Base-by-base conservation (phyloP, 441 rosid genomes). In the Adansonia grandidieri region DNA sequence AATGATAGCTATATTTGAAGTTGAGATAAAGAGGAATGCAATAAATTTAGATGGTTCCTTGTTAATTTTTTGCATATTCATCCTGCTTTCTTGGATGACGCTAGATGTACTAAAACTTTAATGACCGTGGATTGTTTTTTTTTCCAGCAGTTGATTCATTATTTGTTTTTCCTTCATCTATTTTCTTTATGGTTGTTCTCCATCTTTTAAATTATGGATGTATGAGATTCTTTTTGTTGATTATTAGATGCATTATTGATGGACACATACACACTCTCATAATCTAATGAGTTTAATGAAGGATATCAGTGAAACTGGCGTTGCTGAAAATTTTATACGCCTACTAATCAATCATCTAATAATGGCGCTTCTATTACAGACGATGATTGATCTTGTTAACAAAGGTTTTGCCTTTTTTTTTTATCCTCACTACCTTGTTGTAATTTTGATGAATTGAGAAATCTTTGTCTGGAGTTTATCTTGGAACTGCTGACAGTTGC, bases 11-110 rank as follows among this genome's bases (percentile, higher is more conserved):
- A 76, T 68, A 75, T 40, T 73, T 71, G 78, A 54, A 71, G 73
- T 10, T 78, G 66, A 58, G 78, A 78, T 65, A 51, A 70, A 78
- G 63, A 81, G 72, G 77, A 63, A 77, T 58, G 77, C 71, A 71
- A 72, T 80, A 71, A 61, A 71, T 74, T 56, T 79, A 54, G 74
- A 71, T 82, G 66, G 57, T 10, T 20, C 64, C 14, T 32, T 32
- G 8, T 37, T 64, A 7, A 6, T 5, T 63, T 28, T 37, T 13
- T 37, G 22, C 47, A 3, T 64, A 28, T 63, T 63, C 67, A 63
- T 63, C 67, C 67, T 15, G 37, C 40, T 22, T 61, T 61, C 65
- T 61, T 22, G 65, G 65, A 61, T 61, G 65, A 61, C 22, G 40
- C 69, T 63, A 15, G 17, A 64, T 64, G 69, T 75, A 45, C 13